Evolutionary conservation across 768 basidiomycete genomes (phyloP).

Genomic region (Hortiboletus campestris): DNA sequence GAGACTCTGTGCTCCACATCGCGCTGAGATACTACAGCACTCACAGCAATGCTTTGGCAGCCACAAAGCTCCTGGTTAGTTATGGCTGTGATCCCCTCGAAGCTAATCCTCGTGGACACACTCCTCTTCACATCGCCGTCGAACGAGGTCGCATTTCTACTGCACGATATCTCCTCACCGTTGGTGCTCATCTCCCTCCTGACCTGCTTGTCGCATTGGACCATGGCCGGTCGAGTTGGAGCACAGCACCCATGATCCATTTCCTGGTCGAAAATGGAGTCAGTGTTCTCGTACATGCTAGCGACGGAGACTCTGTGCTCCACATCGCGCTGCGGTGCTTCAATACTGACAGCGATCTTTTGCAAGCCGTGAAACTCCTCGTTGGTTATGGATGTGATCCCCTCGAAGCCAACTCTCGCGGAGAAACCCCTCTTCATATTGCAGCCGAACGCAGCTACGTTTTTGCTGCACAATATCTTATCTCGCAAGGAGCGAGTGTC

Average conservation of each 20-base stretch:
- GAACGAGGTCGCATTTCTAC: neutral
- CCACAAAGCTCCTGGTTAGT: neutral
- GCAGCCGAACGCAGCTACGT: no score
- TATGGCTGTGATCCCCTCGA: neutral
- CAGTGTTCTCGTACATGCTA: no score
- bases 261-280: neutral
- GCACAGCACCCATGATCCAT: neutral
- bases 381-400: neutral
- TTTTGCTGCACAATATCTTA: no score
- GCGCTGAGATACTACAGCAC: neutral
- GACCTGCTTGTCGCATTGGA: neutral
- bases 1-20: no score
- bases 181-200: neutral
- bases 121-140: neutral
- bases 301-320: neutral
- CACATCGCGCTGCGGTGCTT: neutral
- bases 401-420: neutral
- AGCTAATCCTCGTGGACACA: neutral
- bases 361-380: neutral
- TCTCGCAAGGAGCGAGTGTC: no score
- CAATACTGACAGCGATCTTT: fast-evolving
- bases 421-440: neutral
- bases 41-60: no score
- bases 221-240: no score
- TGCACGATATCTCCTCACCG: neutral